Conservation (phyloP, 2,329 filamentous ascomycete species). For the Ascosphaera pollenicola region DNA sequence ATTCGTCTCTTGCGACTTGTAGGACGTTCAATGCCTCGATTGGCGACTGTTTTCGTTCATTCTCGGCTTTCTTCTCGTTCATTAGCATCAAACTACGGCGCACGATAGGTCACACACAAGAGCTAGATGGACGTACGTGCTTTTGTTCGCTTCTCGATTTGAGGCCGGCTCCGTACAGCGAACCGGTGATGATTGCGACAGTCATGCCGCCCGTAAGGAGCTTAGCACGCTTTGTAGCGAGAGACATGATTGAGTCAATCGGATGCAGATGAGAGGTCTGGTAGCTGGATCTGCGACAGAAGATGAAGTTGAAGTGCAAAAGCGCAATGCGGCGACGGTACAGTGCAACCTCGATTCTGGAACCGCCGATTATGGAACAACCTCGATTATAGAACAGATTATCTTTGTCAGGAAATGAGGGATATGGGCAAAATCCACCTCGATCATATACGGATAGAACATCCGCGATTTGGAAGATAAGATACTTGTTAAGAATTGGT, state of each 20-base stretch:
- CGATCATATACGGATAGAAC: too few relatives aligned
- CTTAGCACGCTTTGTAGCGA: constrained; percentile 23
- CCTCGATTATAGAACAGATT: too few relatives aligned
- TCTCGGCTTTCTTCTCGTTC: constrained; percentile 19
- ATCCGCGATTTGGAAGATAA: too few relatives aligned
- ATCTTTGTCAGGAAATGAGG: too few relatives aligned
- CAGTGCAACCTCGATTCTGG: too few relatives aligned
- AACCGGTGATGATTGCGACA: constrained; percentile 33
- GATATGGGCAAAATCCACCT: too few relatives aligned
- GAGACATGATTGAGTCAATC: constrained; percentile 6
- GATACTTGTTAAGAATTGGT: too few relatives aligned
- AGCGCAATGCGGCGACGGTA: too few relatives aligned
- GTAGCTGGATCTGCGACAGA: background rate
- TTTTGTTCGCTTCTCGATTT: constrained; percentile 9
- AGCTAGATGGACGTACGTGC: constrained; percentile 4
- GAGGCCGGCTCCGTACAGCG: constrained; percentile 36
- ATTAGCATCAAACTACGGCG: constrained; percentile 1
- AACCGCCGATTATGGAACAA: too few relatives aligned
- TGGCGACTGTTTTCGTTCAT: constrained; percentile 26
- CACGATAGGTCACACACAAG: background rate
- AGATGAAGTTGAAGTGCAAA: too few relatives aligned
- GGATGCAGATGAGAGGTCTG: constrained; percentile 6
- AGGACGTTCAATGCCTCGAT: constrained; percentile 34
- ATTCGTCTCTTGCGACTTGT: constrained; percentile 25
- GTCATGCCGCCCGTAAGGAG: constrained; percentile 33